Percentiles rank a stretch among this genome's conserved stretches.
Evolutionary conservation across 768 basidiomycete species (phyloP).

Genomic region (Suillus bovinus): DNA sequence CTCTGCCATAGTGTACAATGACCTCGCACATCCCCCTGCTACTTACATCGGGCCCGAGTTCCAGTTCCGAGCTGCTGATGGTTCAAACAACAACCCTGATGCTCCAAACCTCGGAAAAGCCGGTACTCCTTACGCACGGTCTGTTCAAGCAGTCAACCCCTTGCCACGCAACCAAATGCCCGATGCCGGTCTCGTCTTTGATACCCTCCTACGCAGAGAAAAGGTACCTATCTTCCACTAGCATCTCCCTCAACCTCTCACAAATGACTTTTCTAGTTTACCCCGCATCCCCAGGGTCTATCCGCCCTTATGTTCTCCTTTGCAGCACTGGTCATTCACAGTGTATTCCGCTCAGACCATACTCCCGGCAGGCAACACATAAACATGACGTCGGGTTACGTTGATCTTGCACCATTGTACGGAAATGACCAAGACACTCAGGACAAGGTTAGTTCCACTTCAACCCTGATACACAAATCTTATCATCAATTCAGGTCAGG

Average conservation of each 20-base stretch:
- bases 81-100: constrained; percentile 71
- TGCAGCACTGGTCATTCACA: constrained; percentile 83
- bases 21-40: constrained; percentile 76
- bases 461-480: background rate
- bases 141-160: constrained; percentile 69
- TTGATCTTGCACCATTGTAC: constrained; percentile 83
- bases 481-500: constrained; percentile 21
- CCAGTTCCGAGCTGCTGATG: constrained; percentile 75
- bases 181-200: constrained; percentile 79
- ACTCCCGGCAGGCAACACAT: constrained; percentile 48
- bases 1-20: constrained; percentile 64
- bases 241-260: constrained; percentile 3
- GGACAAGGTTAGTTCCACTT: constrained; percentile 45
- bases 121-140: constrained; percentile 77
- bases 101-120: constrained; percentile 77
- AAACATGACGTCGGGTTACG: constrained; percentile 86
- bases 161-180: constrained; percentile 70
- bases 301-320: constrained; percentile 82
- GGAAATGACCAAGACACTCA: constrained; percentile 67
- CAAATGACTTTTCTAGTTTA: constrained; percentile 50
- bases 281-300: constrained; percentile 74
- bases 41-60: constrained; percentile 65
- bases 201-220: constrained; percentile 73
- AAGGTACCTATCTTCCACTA: constrained; percentile 39
- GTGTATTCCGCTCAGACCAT: constrained; percentile 84